Base-by-base conservation (phyloP, 148 eudicot species). In the Vaccinium darrowii region DNA sequence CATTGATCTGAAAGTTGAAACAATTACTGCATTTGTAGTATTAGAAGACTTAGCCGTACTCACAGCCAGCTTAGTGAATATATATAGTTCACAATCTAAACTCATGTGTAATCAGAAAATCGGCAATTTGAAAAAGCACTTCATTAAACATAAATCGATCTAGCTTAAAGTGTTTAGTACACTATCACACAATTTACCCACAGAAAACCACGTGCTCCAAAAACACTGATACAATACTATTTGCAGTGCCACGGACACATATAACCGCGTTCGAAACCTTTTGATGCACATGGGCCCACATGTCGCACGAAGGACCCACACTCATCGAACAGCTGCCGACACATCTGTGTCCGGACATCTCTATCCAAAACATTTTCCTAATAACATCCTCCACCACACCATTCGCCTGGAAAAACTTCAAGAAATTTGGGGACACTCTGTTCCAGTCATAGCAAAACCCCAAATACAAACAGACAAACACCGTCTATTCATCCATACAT, bases 1-100 rank as follows among this genome's bases (percentile, higher is more conserved):
- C 97, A 92, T 92, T 78, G 21, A 50, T 57, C 76, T 18, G 86
- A 67, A 67, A 67, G 16, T 67, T 65, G 16, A 65, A 39, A 62
- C 84, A 30, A 58, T 77, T 14, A 53, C 85, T 83, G 84, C 47
- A 88, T 3, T n/a, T 11, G 30, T 51, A 82, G 84, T 4, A 51
- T 18, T 30, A 30, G 13, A 30, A 51, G 36, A 51, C 51, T 82
- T 11, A 67, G 53, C 12, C 14, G 11, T 12, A 81, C 50, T 81
- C 21, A 21, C 56, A 62, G 39, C 19, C 19, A 39, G 65, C 76
- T 72, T 57, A 83, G 53, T 36, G 49, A 27, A 78, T 50, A n/a
- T 33, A 33, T 33, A 5, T 16, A 30, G 15, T 79, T 3, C 36
- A 27, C 19, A 56, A 33, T 16, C 36, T 79, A 33, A 54, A 79